A percentile compares a stretch with the other conserved stretches of the same genome.
Evolutionary conservation across 129 eudicot genomes (phyloP).

Genomic region (sunflower (Helianthus annuus)): DNA sequence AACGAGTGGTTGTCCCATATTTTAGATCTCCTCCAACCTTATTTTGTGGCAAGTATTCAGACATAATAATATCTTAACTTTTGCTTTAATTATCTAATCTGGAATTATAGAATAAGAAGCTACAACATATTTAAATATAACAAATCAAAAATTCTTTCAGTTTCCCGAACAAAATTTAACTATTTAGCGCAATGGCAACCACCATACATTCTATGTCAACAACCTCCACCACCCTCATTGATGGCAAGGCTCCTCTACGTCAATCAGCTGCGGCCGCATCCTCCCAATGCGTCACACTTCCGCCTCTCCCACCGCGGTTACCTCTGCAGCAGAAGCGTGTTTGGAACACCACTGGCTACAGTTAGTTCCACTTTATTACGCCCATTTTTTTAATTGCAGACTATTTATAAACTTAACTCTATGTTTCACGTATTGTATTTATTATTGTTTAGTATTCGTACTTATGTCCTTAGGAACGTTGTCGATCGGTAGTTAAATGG

Average conservation of each 20-base stretch:
- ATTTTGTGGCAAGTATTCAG: constrained; percentile 19
- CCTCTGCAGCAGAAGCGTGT: constrained; percentile 45
- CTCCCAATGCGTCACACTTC: constrained; percentile 60
- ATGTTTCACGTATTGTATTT: too few relatives aligned
- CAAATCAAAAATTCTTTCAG: constrained; percentile 3
- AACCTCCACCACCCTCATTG: constrained; percentile 49
- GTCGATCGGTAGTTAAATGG: too few relatives aligned
- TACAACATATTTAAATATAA: constrained; percentile 17
- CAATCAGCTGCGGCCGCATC: constrained; percentile 47
- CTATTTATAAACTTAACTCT: too few relatives aligned
- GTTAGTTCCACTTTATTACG: constrained; percentile 41
- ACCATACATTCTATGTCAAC: constrained; percentile 52
- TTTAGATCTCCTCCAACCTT: background rate
- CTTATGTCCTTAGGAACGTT: too few relatives aligned
- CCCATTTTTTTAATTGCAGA: too few relatives aligned
- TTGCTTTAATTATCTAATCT: constrained; percentile 22
- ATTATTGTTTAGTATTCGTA: too few relatives aligned
- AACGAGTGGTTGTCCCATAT: constrained; percentile 44
- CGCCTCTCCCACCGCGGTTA: constrained; percentile 54
- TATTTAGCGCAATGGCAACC: constrained; percentile 47
- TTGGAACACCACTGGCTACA: constrained; percentile 61
- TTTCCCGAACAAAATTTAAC: background rate
- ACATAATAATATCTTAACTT: constrained; percentile 10
- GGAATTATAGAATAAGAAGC: constrained; percentile 2
- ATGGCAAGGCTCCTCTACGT: constrained; percentile 48